phyloP scores from a whole-genome alignment of 2,329 filamentous ascomycete species.

The Dactylellina parvicollis region DNA sequence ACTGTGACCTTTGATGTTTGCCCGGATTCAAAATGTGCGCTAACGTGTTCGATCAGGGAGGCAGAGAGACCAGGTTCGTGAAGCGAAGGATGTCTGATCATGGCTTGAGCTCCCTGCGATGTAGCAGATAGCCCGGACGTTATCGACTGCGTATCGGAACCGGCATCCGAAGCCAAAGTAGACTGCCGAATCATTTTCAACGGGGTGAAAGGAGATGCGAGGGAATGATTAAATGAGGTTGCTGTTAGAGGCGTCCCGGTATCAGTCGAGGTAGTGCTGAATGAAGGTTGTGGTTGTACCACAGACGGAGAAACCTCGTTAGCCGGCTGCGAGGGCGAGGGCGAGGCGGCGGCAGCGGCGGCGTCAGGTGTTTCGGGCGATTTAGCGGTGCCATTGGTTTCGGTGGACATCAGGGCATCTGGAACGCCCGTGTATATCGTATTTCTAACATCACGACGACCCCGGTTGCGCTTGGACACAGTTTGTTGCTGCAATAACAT shows the following conservation, averaged over 20 bases:
- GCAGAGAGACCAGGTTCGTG: conserved; percentile 81
- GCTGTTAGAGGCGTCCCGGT: conserved; percentile 10
- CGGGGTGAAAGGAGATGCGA: conserved; percentile 45
- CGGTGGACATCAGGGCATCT: conserved; percentile 64
- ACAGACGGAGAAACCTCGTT: conserved; percentile 29
- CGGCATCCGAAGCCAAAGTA: conserved; percentile 56
- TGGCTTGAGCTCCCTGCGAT: conserved; percentile 71
- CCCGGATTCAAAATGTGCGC: conserved; percentile 80
- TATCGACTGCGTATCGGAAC: conserved; percentile 88
- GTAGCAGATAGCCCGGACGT: conserved; percentile 74
- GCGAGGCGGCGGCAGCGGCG: too few relatives aligned
- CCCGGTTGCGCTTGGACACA: conserved; percentile 80
- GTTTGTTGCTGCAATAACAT: conserved; percentile 67
- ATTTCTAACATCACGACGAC: conserved; percentile 89
- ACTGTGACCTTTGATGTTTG: conserved; percentile 76
- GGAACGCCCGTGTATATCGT: conserved; percentile 75
- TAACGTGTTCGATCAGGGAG: conserved; percentile 92
- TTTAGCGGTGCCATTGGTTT: conserved; percentile 44
- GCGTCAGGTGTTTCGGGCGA: conserved; percentile 16
- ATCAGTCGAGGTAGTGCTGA: conserved; percentile 17
- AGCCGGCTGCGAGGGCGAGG: conserved; percentile 32
- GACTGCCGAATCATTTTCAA: conserved; percentile 52
- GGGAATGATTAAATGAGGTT: conserved; percentile 22
- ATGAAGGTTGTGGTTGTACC: conserved; percentile 19
- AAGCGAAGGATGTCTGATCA: conserved; percentile 83